These are phyloP conservation scores for Phascolomyces articulosus DNA, from an alignment of 371 early-diverging fungal genomes.

Conservation along the genomic window DNA sequence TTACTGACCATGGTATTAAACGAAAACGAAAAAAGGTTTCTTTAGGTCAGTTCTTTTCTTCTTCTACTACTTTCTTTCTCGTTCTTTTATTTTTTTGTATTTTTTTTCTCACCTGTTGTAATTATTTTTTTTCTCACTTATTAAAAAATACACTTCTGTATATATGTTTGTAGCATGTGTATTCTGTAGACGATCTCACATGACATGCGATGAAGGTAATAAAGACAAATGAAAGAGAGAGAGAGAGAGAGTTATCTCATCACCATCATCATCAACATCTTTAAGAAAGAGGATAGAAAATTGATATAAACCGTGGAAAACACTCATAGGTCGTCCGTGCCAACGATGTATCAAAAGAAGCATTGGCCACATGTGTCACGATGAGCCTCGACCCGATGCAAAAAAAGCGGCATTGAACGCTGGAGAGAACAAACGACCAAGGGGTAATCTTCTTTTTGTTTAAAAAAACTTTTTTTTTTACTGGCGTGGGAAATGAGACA, in stretches of 20 bases:
- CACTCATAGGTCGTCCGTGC: conserved; percentile 74
- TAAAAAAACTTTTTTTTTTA: background rate
- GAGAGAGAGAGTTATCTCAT: too few species aligned
- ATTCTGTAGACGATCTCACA: conserved; percentile 80
- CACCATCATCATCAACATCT: too few species aligned
- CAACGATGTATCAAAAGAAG: conserved; percentile 89
- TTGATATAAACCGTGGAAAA: background rate
- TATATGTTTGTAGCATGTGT: conserved; percentile 60
- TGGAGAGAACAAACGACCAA: conserved; percentile 7
- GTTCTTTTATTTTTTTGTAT: background rate
- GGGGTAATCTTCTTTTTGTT: background rate
- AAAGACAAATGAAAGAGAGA: too few species aligned
- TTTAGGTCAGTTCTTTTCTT: conserved; percentile 7
- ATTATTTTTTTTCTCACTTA: background rate
- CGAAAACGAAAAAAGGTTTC: conserved; percentile 21
- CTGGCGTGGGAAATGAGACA: background rate
- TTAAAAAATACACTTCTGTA: background rate
- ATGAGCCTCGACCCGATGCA: conserved; percentile 42
- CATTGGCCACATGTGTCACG: conserved; percentile 85
- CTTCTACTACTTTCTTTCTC: background rate
- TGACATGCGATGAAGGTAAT: conserved; percentile 78
- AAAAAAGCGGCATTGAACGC: conserved; percentile 5
- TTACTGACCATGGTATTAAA: conserved; percentile 10
- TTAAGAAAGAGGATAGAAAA: background rate
- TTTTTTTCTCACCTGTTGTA: background rate